Conservation (phyloP, 768 basidiomycete species). For the Paxillus involutus region DNA sequence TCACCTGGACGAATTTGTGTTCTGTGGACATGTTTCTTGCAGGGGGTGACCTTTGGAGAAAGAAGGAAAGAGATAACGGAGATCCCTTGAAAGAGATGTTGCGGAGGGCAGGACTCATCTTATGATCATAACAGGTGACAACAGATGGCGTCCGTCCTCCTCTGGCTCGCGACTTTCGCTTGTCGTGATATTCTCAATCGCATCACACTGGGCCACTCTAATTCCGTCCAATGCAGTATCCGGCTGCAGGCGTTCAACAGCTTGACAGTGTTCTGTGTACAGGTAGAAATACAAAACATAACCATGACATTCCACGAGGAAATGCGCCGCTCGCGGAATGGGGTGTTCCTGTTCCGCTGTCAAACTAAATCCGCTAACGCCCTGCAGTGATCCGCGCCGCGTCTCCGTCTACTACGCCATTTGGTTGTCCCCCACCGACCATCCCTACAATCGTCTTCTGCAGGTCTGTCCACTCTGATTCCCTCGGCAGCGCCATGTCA, state of each 20-base stretch:
- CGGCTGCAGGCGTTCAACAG: neutral
- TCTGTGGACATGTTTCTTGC: slow-evolving; percentile 16
- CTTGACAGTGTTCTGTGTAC: too few species aligned
- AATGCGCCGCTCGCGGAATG: slow-evolving; percentile 11
- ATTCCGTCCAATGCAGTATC: slow-evolving; percentile 5
- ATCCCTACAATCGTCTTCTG: slow-evolving; percentile 83
- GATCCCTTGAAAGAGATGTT: slow-evolving; percentile 5
- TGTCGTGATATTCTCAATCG: neutral
- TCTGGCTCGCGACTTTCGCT: too few species aligned
- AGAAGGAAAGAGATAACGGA: neutral
- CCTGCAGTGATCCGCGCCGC: slow-evolving; percentile 33
- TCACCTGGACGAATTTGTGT: slow-evolving; percentile 23
- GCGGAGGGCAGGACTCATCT: slow-evolving; percentile 7
- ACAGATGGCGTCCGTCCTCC: slow-evolving; percentile 2
- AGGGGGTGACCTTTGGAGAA: neutral
- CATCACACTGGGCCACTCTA: slow-evolving; percentile 3
- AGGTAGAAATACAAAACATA: too few species aligned
- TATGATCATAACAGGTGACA: slow-evolving; percentile 12
- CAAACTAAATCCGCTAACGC: slow-evolving; percentile 19
- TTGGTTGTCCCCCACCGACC: slow-evolving; percentile 45
- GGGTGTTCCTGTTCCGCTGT: neutral
- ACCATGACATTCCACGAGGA: too few species aligned
- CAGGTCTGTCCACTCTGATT: slow-evolving; percentile 92
- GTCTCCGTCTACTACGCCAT: slow-evolving; percentile 33
- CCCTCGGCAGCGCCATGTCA: slow-evolving; percentile 83